These are phyloP conservation scores for Solanum medicagineum DNA, from an alignment of 257 asterid species.

Conservation along the genomic window DNA sequence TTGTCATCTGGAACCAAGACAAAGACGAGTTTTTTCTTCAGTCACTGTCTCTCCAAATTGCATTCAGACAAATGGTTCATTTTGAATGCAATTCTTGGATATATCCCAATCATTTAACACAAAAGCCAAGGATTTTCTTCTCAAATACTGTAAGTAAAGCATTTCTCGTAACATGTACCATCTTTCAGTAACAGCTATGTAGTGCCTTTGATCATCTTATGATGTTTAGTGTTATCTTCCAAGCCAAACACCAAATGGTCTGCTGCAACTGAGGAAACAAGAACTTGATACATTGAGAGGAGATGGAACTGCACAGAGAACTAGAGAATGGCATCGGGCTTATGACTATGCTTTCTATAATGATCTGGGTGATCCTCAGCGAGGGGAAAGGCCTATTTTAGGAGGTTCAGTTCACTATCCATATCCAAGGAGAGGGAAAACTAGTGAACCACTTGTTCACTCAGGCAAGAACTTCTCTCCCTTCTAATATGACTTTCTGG, in stretches of 20 bases:
- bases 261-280: constrained; percentile 24
- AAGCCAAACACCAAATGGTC: constrained; percentile 24
- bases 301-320: constrained; percentile 26
- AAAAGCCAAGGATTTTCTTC: constrained; percentile 28
- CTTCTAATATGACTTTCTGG: neutral
- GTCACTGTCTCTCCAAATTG: constrained; percentile 15
- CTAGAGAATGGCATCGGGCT: constrained; percentile 26
- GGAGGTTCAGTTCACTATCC: constrained; percentile 34
- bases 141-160: constrained; percentile 24
- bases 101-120: constrained; percentile 20
- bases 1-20: constrained; percentile 23
- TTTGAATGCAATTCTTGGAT: constrained; percentile 42
- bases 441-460: constrained; percentile 21
- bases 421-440: constrained; percentile 40
- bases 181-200: neutral
- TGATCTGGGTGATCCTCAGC: constrained; percentile 25
- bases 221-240: constrained; percentile 33
- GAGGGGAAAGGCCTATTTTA: constrained; percentile 19
- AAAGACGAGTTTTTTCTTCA: constrained; percentile 19
- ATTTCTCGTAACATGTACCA: neutral
- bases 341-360: constrained; percentile 35
- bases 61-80: constrained; percentile 5
- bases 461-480: constrained; percentile 6
- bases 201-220: neutral
- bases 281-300: constrained; percentile 31